phyloP scores from a whole-genome alignment of 192 early-diverging fungal species.

The Podochytrium sp. region DNA sequence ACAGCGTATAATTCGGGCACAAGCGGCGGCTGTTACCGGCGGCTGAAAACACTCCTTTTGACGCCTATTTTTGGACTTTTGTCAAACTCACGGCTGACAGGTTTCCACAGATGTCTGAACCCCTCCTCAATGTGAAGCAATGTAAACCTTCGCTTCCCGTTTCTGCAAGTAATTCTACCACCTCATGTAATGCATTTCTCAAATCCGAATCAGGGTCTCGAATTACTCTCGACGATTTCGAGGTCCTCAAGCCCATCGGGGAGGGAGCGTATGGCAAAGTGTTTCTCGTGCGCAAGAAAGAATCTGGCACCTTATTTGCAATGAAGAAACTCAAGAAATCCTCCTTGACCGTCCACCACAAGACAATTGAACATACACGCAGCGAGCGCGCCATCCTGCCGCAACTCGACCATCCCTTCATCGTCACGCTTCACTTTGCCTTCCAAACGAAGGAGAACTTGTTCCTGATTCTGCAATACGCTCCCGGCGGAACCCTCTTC shows the following conservation, averaged over 20 bases:
- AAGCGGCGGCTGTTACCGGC: too few species aligned
- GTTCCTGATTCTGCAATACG: slow-evolving; percentile 88
- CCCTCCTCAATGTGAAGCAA: too few species aligned
- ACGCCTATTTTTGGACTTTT: too few species aligned
- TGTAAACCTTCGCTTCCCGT: too few species aligned
- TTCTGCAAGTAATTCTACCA: too few species aligned
- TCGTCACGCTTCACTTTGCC: slow-evolving; percentile 90
- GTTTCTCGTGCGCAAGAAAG: slow-evolving; percentile 78
- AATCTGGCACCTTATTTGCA: slow-evolving; percentile 59
- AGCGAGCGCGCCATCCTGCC: slow-evolving; percentile 88
- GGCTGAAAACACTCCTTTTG: too few species aligned
- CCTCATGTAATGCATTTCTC: too few species aligned
- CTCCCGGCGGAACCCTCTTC: slow-evolving; percentile 88
- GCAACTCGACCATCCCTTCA: slow-evolving; percentile 86
- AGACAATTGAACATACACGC: slow-evolving; percentile 79
- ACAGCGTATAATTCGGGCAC: too few species aligned
- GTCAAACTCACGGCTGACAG: too few species aligned
- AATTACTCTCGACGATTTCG: slow-evolving; percentile 65
- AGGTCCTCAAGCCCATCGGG: slow-evolving; percentile 65
- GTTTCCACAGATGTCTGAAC: too few species aligned
- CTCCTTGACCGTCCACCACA: slow-evolving; percentile 77
- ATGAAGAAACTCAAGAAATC: slow-evolving; percentile 96
- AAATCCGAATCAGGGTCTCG: too few species aligned
- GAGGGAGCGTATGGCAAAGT: slow-evolving; percentile 85
- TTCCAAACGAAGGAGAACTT: slow-evolving; percentile 89